phyloP scores from a whole-genome alignment of 768 basidiomycete genomes.

The Hydnomerulius pinastri region DNA sequence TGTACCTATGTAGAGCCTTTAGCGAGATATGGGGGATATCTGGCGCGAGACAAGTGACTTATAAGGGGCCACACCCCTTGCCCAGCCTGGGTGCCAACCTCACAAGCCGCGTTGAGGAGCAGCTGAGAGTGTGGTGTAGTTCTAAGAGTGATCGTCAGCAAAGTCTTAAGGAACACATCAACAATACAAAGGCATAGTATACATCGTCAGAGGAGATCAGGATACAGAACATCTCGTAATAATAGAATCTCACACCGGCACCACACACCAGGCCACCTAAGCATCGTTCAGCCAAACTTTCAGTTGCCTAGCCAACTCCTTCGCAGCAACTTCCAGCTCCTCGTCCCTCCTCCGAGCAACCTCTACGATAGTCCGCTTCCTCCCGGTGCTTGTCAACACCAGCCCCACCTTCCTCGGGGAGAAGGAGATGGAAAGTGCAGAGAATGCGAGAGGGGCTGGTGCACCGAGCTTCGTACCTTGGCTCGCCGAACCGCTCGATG shows the following conservation, averaged over 20 bases:
- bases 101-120: no score
- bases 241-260: background rate
- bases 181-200: background rate
- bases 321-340: constrained; percentile 56
- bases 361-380: constrained; percentile 58
- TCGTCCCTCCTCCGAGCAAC: constrained; percentile 53
- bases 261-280: constrained; percentile 1
- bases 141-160: background rate
- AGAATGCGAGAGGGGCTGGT: constrained; percentile 34
- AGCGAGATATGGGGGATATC: no score
- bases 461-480: background rate
- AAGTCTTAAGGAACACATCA: background rate
- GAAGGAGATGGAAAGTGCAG: constrained; percentile 40
- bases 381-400: constrained; percentile 30
- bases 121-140: no score
- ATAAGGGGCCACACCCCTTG: no score
- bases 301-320: constrained; percentile 51
- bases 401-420: constrained; percentile 41
- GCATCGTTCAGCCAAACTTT: constrained; percentile 39
- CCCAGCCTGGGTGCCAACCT: no score
- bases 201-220: background rate
- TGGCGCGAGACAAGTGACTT: no score
- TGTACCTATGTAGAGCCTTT: no score
- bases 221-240: background rate
- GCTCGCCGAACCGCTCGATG: constrained; percentile 8